Base-by-base conservation (phyloP, 257 asterid genomes). In the Solanum medicagineum region DNA sequence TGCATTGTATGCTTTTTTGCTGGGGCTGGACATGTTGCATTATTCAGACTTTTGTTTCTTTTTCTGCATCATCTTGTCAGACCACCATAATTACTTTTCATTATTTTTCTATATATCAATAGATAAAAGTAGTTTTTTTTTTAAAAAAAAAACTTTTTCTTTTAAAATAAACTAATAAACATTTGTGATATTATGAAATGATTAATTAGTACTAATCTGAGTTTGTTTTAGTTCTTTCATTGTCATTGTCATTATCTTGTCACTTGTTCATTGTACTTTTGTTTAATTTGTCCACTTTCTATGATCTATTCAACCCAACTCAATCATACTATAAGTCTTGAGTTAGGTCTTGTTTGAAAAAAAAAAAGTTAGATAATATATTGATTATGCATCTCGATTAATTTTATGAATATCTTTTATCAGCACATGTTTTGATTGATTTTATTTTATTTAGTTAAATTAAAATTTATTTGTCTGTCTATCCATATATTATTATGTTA, bases 31-130 rank as follows among this genome's bases (percentile, higher is more conserved):
- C 77, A 86, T 82, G n/a, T 75, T 88, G 83, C 87, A 87, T 87
- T 84, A 80, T 87, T 87, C 84, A 65, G 10, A 65, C 86, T 9
- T 82, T 81, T 69, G 57, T 45, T 65, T 85, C 86, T 83, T 87
- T 74, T 79, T 74, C 85, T 81, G 62, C 82, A 51, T 83, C 74
- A 20, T 60, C 32, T 32, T 75, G 83, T 77, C 83, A 51, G 83
- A 24, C 10, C 60, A 77, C 63, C 47, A 51, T 77, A 51, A 77
- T 77, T 51, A 77, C 83, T 77, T 77, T 42, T 42, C 3, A 70
- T 40, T 70, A 70, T 15, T 70, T 70, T 70, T 51, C 60, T 51
- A 16, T 4, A 69, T 32, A 32, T 74, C 2, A 49, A 75, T 49
- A 20, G 20, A 44, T 11, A 3, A 73, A 66, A 69, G 19, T 36